Evolutionary conservation across 2,329 filamentous ascomycete genomes (phyloP).

Genomic region (Arthroderma uncinatum): DNA sequence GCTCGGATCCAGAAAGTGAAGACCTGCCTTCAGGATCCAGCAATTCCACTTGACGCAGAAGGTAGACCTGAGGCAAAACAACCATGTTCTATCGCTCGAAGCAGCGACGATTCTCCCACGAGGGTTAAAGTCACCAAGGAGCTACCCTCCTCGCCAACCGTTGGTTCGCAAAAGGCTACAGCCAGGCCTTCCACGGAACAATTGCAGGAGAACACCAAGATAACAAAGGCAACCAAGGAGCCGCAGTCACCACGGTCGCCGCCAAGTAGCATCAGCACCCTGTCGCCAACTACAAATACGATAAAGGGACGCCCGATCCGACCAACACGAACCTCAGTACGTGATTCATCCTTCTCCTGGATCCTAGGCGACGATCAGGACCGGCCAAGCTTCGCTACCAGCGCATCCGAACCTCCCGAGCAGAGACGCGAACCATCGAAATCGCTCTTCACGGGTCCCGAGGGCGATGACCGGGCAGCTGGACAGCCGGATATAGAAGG

Average conservation of each 20-base stretch:
- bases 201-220: background rate
- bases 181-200: background rate
- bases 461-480: conserved; percentile 2
- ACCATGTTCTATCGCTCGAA: background rate
- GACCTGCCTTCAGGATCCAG: conserved; percentile 32
- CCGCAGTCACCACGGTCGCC: background rate
- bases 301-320: conserved; percentile 19
- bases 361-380: conserved; percentile 38
- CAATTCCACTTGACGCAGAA: conserved; percentile 20
- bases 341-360: conserved; percentile 40
- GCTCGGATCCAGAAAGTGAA: conserved; percentile 35
- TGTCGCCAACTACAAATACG: conserved; percentile 6
- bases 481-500: background rate
- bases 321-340: conserved; percentile 31
- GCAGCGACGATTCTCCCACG: background rate
- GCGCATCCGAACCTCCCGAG: conserved; percentile 35
- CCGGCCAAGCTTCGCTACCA: conserved; percentile 37
- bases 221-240: background rate
- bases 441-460: conserved; percentile 17
- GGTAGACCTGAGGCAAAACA: background rate
- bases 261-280: background rate
- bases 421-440: conserved; percentile 26
- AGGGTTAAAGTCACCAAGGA: background rate
- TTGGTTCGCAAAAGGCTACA: background rate
- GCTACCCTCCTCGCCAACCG: no score